Percentiles rank a stretch among this genome's conserved stretches.
Evolutionary conservation across 331 rosid species (phyloP).

Genomic region (Acacia pycnantha): DNA sequence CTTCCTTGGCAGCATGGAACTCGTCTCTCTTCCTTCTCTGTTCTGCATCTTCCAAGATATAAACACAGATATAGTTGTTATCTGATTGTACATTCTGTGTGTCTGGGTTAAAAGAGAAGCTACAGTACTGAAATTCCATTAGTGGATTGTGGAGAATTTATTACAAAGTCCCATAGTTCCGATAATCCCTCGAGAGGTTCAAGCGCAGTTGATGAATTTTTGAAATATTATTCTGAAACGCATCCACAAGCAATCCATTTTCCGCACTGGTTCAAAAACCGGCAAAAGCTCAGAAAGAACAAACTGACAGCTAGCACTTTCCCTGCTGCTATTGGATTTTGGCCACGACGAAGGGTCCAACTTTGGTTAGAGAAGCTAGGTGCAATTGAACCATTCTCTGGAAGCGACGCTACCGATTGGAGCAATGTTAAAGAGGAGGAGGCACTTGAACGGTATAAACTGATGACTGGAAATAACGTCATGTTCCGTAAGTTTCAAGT

Average conservation of each 20-base stretch:
- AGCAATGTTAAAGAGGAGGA: slow-evolving; percentile 83
- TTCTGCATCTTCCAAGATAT: no score
- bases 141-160: background rate
- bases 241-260: slow-evolving; percentile 44
- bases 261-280: slow-evolving; percentile 78
- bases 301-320: slow-evolving; percentile 87
- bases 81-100: slow-evolving; percentile 29
- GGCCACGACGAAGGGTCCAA: slow-evolving; percentile 59
- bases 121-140: slow-evolving; percentile 21
- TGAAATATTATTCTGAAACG: slow-evolving; percentile 37
- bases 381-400: slow-evolving; percentile 61
- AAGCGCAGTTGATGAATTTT: slow-evolving; percentile 9
- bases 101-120: slow-evolving; percentile 28
- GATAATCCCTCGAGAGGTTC: slow-evolving; percentile 22
- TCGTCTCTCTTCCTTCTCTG: no score
- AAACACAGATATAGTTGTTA: no score
- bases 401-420: slow-evolving; percentile 84
- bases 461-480: slow-evolving; percentile 70
- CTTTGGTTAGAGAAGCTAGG: slow-evolving; percentile 54
- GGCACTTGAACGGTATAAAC: slow-evolving; percentile 83
- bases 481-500: slow-evolving; percentile 81
- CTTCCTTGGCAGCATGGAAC: slow-evolving; percentile 36
- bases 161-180: background rate
- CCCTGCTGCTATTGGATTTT: slow-evolving; percentile 70
- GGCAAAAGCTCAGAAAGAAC: slow-evolving; percentile 63